Percentiles rank a stretch among this genome's conserved stretches.
Conservation (phyloP, 345 rosid species). For the Syzygium grande region DNA sequence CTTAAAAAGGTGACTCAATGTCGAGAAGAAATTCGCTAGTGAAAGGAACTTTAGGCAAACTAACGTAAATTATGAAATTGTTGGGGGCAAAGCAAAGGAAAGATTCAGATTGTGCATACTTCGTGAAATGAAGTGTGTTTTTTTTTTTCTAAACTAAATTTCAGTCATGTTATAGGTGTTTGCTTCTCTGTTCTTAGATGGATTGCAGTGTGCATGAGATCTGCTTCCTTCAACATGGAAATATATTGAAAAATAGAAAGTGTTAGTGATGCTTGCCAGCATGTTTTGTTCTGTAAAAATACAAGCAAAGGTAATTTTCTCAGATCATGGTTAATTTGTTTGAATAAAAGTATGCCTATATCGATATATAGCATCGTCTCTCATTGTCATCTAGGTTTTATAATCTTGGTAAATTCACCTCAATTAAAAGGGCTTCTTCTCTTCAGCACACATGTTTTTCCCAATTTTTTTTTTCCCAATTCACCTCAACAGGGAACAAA, state of each 20-base stretch:
- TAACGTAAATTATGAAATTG: neutral
- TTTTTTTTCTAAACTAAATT: neutral
- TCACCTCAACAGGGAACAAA: neutral
- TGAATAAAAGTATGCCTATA: neutral
- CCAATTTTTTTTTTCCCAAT: neutral
- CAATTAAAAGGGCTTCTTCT: neutral
- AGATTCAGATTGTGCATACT: neutral
- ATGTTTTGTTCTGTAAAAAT: neutral
- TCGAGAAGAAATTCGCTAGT: neutral
- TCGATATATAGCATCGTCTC: neutral
- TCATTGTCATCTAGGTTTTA: neutral
- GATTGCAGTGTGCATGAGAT: neutral
- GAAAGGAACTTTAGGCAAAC: neutral
- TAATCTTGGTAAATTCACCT: neutral
- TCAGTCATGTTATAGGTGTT: neutral
- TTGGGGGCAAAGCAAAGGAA: neutral
- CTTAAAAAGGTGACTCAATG: neutral
- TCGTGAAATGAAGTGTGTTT: neutral
- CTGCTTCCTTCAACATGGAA: neutral
- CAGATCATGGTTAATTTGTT: neutral
- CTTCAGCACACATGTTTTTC: neutral
- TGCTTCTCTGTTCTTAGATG: neutral
- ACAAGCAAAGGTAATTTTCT: neutral
- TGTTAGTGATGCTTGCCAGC: neutral
- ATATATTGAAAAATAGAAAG: neutral